Evolutionary conservation across 805 yeast species (phyloP), one percentile per base, ranked within the genome.

Genomic region (Metschnikowia hibisci): DNA sequence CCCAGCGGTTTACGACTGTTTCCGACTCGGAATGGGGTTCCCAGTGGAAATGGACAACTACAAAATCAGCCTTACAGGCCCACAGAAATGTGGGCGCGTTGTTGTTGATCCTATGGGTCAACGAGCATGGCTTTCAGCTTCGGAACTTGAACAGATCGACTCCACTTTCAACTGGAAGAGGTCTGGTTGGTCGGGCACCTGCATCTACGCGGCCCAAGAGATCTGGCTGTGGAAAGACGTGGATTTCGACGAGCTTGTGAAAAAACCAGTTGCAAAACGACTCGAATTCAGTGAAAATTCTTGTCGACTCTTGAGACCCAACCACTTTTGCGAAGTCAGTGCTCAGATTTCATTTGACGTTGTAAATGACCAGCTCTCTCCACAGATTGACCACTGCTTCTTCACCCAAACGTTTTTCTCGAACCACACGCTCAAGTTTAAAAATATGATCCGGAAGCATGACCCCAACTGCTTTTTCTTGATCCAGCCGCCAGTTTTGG

Each of bases 401-500:
- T 88, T 87, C 58, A 77, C 78, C 44, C 86, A 87, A 57, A 65
- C 71, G 20, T 74, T 72, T 52, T 90, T 83, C 58, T 71, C 86
- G 16, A 76, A 74, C n/a, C 83, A 74, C 57, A 86, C 83, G 71
- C 47, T 60, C 11, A 57, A 55, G 11, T 83, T 74, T 57, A 77
- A 76, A 49, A 53, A 59, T 1, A 64, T 68, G 39, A 73, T 86
- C 32, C 64, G 89, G 46, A 44, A 56, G 0, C 46, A 63, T 0
- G 58, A 67, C 0, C 72, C 74, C 4, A 69, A 74, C 11, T 63
- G 76, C 18, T 77, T 83, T 46, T 62, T 86, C 10, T 70, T 89
- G 23, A 62, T 88, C 52, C 96, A 89, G 61, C 83, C 95, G 0
- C 95, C 96, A 1, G 93, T 86, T 1, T 67, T 90, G 47, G 83